phyloP scores from a whole-genome alignment of 768 basidiomycete species.

The Psilocybe tampanensis region DNA sequence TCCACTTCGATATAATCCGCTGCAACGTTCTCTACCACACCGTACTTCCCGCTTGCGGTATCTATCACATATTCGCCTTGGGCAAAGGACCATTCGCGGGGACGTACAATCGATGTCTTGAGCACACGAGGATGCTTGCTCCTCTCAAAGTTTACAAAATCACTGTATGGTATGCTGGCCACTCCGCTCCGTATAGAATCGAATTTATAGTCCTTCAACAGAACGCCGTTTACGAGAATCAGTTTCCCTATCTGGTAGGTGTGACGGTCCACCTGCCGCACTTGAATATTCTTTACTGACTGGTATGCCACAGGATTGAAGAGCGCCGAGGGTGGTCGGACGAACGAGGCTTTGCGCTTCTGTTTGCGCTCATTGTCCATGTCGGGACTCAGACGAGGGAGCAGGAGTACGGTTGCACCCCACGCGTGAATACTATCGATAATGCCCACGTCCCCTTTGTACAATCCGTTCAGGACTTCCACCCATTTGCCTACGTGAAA shows the following conservation, averaged over 20 bases:
- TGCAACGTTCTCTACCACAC: background rate
- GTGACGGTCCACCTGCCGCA: too few relatives aligned
- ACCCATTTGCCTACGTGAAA: slow-evolving; percentile 13
- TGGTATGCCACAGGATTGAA: background rate
- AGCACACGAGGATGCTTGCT: background rate
- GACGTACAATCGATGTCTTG: background rate
- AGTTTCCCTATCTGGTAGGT: background rate
- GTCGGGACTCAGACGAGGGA: slow-evolving; percentile 11
- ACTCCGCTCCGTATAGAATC: background rate
- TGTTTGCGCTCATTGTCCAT: background rate
- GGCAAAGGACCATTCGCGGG: background rate
- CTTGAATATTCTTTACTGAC: too few relatives aligned
- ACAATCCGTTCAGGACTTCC: slow-evolving; percentile 8
- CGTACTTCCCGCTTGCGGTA: background rate
- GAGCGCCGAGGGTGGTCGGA: too few relatives aligned
- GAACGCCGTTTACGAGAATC: slow-evolving; percentile 11
- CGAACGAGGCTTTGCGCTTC: background rate
- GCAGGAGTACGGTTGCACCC: slow-evolving; percentile 12
- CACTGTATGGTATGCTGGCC: background rate
- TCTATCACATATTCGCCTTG: background rate
- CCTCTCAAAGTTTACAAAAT: background rate
- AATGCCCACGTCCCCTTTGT: slow-evolving; percentile 16
- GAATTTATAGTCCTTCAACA: slow-evolving; percentile 8
- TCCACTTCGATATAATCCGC: too few relatives aligned
- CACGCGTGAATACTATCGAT: background rate